A percentile compares a stretch with the other conserved stretches of the same genome.
Conservation (phyloP, 352 stramenopile species). For the Globisporangium polare region DNA sequence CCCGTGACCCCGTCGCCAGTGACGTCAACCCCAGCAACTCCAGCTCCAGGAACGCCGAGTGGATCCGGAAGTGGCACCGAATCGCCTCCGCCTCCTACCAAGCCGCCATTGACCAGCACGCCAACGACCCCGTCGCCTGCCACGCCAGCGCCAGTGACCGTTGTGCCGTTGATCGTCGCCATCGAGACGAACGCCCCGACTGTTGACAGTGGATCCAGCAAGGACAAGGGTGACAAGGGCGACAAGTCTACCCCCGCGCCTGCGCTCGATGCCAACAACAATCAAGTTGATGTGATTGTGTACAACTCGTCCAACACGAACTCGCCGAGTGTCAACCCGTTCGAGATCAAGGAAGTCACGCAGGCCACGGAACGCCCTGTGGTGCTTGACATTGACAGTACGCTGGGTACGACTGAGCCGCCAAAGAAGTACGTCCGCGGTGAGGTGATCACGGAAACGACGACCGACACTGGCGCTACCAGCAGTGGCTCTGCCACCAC, state of each 20-base stretch:
- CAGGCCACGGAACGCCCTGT: constrained; percentile 32
- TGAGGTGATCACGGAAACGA: constrained; percentile 4
- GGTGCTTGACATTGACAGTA: constrained; percentile 44
- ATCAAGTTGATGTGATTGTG: constrained; percentile 48
- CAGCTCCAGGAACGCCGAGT: not conserved
- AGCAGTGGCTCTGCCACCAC: constrained; percentile 17
- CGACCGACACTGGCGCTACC: not conserved
- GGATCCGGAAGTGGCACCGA: constrained; percentile 2
- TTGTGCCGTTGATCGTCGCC: constrained; percentile 22
- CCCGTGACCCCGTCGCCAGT: constrained; percentile 15
- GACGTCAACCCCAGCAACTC: constrained; percentile 3
- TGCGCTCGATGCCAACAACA: constrained; percentile 27
- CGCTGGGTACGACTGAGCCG: constrained; percentile 21
- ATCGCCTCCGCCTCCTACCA: constrained; percentile 17
- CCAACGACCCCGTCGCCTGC: constrained; percentile 12
- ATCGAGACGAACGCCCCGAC: constrained; percentile 35
- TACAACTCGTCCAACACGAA: constrained; percentile 29
- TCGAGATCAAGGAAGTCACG: constrained; percentile 41
- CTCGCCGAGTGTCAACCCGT: constrained; percentile 36
- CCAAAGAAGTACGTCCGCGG: constrained; percentile 50
- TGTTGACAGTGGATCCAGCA: constrained; percentile 10
- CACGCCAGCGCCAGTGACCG: constrained; percentile 24
- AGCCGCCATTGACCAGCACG: constrained; percentile 1
- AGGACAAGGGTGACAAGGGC: constrained; percentile 21
- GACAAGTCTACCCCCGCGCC: constrained; percentile 21